Evolutionary conservation across 768 basidiomycete genomes (phyloP).

Genomic region (Naganishia onofrii): DNA sequence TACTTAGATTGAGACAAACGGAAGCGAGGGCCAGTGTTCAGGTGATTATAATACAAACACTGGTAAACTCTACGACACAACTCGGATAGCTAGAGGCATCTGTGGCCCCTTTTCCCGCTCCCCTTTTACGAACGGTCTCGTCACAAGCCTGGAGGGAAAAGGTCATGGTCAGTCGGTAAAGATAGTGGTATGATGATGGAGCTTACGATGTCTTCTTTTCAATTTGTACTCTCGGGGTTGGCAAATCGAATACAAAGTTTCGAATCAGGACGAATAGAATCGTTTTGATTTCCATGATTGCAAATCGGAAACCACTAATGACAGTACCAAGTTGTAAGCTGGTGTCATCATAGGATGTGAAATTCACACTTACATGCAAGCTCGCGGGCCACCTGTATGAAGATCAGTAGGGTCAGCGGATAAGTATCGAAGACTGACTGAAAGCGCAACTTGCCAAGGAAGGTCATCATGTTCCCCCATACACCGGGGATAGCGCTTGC

Average conservation of each 20-base stretch:
- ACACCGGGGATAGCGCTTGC: constrained; percentile 39
- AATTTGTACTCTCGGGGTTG: constrained; percentile 43
- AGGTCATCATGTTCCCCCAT: constrained; percentile 51
- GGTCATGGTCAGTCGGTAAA: not conserved
- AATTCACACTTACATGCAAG: constrained; percentile 36
- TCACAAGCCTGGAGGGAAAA: constrained; percentile 40
- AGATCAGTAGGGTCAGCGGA: not conserved
- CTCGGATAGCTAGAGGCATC: constrained; percentile 40
- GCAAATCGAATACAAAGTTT: constrained; percentile 46
- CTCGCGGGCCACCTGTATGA: constrained; percentile 41
- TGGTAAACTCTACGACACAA: constrained; percentile 6
- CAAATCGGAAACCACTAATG: constrained; percentile 52
- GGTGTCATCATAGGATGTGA: not conserved
- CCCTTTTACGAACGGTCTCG: constrained; percentile 42
- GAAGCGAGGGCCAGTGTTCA: too few species aligned
- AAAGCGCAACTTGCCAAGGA: constrained; percentile 34
- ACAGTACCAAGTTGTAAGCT: not conserved
- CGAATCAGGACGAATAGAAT: constrained; percentile 50
- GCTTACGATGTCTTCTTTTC: constrained; percentile 47
- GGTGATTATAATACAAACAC: too few species aligned
- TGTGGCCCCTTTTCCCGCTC: constrained; percentile 48
- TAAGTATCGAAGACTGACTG: not conserved
- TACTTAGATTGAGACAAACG: too few species aligned
- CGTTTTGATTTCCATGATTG: constrained; percentile 50
- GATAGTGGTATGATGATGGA: not conserved